A percentile compares a stretch with the other conserved stretches of the same genome.
Evolutionary conservation across 2,329 filamentous ascomycete genomes (phyloP).

Genomic region (Ampelomyces quisqualis): DNA sequence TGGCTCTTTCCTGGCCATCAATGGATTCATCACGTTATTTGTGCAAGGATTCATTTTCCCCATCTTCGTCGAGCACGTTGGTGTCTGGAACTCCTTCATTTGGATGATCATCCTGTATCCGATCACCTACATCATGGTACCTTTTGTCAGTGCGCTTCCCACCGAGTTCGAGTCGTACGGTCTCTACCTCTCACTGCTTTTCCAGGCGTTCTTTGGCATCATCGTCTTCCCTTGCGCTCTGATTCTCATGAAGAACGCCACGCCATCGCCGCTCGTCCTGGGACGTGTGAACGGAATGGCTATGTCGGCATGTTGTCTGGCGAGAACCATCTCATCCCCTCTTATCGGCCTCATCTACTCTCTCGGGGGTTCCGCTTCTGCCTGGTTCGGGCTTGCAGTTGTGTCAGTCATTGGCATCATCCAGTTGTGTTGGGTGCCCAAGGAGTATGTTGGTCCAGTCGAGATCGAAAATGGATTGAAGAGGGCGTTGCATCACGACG

Average conservation of each 20-base stretch:
- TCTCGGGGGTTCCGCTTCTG: conserved; percentile 59
- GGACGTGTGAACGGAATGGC: conserved; percentile 72
- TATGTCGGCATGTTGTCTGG: conserved; percentile 65
- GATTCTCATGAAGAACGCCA: conserved; percentile 75
- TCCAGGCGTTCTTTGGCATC: conserved; percentile 69
- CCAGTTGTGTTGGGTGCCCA: conserved; percentile 58
- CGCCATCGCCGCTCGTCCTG: conserved; percentile 61
- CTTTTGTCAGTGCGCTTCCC: conserved; percentile 64
- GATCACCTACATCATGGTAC: conserved; percentile 66
- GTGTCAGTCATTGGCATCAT: conserved; percentile 58
- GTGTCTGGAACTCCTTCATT: conserved; percentile 68
- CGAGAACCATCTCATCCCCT: conserved; percentile 67
- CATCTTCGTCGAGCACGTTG: conserved; percentile 61
- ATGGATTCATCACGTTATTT: conserved; percentile 70
- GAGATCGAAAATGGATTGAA: conserved; percentile 38
- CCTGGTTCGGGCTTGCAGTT: conserved; percentile 60
- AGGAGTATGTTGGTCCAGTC: conserved; percentile 45
- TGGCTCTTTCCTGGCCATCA: conserved; percentile 66
- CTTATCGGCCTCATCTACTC: conserved; percentile 67
- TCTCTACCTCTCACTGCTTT: conserved; percentile 63
- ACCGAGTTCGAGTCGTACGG: conserved; percentile 55
- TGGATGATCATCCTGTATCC: conserved; percentile 66
- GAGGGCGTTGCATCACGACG: conserved; percentile 25
- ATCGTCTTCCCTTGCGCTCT: conserved; percentile 67
- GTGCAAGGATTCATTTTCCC: conserved; percentile 75